Conservation (phyloP, 2,329 filamentous ascomycete genomes). For the Epichloe gansuensis region DNA sequence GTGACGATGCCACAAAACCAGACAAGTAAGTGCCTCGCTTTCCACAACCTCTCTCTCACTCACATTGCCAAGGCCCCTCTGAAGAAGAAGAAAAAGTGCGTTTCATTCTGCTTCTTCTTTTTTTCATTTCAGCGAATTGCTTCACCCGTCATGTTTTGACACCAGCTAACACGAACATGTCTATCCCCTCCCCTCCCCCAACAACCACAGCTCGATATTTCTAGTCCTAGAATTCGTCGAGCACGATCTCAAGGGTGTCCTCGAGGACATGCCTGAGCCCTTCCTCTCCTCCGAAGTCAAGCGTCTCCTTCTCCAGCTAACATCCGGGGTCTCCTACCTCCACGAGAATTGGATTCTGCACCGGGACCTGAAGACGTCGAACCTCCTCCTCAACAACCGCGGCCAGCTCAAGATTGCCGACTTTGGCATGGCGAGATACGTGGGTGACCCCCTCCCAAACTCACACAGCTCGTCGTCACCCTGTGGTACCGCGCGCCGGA, state of each 20-base stretch:
- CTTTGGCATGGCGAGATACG: conserved; percentile 94
- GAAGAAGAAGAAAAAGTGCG: neutral
- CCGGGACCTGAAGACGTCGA: conserved; percentile 87
- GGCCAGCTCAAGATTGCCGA: conserved; percentile 93
- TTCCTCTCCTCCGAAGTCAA: conserved; percentile 91
- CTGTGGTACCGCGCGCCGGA: conserved; percentile 95
- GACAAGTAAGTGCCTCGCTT: conserved; percentile 33
- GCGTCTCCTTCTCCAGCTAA: conserved; percentile 73
- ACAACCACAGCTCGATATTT: conserved; percentile 51
- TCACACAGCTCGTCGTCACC: conserved; percentile 90
- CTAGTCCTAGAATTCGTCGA: conserved; percentile 96
- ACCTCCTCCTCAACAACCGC: conserved; percentile 89
- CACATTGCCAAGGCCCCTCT: neutral
- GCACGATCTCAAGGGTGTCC: conserved; percentile 87
- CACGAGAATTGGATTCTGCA: conserved; percentile 87
- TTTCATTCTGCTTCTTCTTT: neutral
- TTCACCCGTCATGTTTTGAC: neutral
- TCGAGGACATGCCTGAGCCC: conserved; percentile 87
- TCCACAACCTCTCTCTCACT: neutral
- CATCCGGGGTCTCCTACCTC: conserved; percentile 69
- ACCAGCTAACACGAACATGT: neutral
- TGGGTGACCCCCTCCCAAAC: conserved; percentile 64
- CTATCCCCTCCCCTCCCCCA: neutral
- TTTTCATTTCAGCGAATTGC: neutral
- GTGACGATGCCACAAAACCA: conserved; percentile 42